These are phyloP conservation scores for Ascomycota sp. DNA, from an alignment of 2,329 filamentous ascomycete genomes.

Conservation along the genomic window DNA sequence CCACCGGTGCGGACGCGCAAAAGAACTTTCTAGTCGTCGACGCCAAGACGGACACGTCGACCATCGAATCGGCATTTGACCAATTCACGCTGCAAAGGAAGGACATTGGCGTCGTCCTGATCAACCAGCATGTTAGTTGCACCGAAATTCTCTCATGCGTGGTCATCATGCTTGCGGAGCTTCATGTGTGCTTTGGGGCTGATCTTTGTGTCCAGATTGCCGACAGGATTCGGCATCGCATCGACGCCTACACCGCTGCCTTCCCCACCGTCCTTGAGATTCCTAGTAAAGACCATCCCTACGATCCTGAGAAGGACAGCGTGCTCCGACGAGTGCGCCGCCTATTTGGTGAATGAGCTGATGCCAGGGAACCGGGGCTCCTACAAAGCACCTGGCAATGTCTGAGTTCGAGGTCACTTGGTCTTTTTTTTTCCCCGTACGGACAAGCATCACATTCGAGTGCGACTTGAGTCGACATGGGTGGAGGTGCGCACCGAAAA, in stretches of 20 bases:
- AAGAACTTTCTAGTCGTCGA: constrained; percentile 98
- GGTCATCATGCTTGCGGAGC: too few species aligned
- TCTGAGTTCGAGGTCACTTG: background rate
- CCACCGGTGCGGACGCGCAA: constrained; percentile 63
- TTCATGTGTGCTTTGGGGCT: too few species aligned
- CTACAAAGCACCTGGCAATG: background rate
- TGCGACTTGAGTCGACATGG: too few species aligned
- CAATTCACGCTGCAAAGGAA: constrained; percentile 74
- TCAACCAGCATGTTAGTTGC: constrained; percentile 75
- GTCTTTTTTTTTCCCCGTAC: too few species aligned
- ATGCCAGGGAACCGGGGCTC: too few species aligned
- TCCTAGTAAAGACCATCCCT: constrained; percentile 94
- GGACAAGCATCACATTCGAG: too few species aligned
- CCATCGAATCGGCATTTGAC: constrained; percentile 80
- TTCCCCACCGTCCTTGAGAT: constrained; percentile 96
- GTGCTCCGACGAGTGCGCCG: constrained; percentile 66
- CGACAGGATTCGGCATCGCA: constrained; percentile 71
- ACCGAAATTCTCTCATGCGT: too few species aligned
- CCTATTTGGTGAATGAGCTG: constrained; percentile 40
- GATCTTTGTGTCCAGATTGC: constrained; percentile 40
- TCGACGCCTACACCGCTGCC: constrained; percentile 80
- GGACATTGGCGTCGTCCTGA: constrained; percentile 87
- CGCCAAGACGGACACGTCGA: constrained; percentile 65
- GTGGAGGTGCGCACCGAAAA: too few species aligned
- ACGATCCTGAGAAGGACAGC: constrained; percentile 96